Base-by-base conservation (phyloP, 768 basidiomycete species). In the Boletus huronensis region DNA sequence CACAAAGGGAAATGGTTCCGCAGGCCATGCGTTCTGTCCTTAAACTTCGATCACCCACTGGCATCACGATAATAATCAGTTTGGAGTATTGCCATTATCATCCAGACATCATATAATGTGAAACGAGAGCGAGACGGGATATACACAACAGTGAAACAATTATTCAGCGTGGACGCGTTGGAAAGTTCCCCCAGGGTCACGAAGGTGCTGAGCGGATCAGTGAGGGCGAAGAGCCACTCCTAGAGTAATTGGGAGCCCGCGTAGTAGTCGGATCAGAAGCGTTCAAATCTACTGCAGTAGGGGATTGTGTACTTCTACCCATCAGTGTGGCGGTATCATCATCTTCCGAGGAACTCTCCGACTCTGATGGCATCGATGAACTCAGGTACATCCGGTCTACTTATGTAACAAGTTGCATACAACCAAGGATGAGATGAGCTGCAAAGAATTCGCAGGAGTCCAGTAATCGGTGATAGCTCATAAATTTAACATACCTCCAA, bases 341-440 rank as follows among this genome's bases (percentile, higher is more conserved):
- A 17, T 58, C 58, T 16, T 59, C 45, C 13, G 16, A 38, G 17
- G 49, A 32, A 38, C 19, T 31, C 38, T 31, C 51, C 21, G 47
- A 43, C 5, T 44, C 43, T 5, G 58, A 41, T 23, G 51, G n/a
- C n/a, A 25, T 4, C 4, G 23, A 25, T 25, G 23, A 34, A 17
- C 23, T 48, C 47, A 4, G 21, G 23, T 11, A 48, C 16, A 34
- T 32, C 21, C 32, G 32, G 23, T 17, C 6, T 6, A 48, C 17
- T 26, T 43, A 55, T 10, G 43, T 47, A 10, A 60, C 23, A 62
- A 23, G 43, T 58, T 61, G 44, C 61, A 50, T 16, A 63, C 23
- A 23, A 55, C 45, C 53, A 43, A 28, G 17, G 25, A 38, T 14
- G 26, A 7, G 17, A 57, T 29, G 26, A 34, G 4, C 54, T 49